These are phyloP conservation scores for Aspergillus caelatus DNA, from an alignment of 2,329 filamentous ascomycete species.

Conservation along the genomic window DNA sequence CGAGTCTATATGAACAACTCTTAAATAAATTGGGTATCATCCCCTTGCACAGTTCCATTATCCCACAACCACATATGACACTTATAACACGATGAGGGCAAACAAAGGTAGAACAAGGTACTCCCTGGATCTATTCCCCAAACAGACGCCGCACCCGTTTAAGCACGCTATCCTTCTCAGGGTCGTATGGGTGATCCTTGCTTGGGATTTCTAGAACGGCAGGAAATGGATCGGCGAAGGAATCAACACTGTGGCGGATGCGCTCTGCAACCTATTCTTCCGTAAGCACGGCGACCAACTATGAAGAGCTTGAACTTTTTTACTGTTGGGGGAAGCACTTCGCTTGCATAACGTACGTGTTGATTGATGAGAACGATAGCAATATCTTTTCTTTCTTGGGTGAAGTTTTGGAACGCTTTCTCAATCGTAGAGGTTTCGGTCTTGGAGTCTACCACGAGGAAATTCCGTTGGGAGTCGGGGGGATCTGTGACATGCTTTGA, in stretches of 20 bases:
- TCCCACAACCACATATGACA: not conserved
- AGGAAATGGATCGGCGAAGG: slow-evolving; percentile 94
- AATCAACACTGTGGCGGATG: slow-evolving; percentile 88
- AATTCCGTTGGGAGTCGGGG: slow-evolving; percentile 93
- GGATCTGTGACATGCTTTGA: slow-evolving; percentile 83
- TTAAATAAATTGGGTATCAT: slow-evolving; percentile 21
- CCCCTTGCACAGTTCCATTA: slow-evolving; percentile 12
- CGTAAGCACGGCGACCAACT: not conserved
- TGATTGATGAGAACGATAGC: slow-evolving; percentile 97
- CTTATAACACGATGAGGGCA: not conserved
- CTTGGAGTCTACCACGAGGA: slow-evolving; percentile 92
- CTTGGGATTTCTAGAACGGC: slow-evolving; percentile 94
- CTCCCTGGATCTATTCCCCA: slow-evolving; percentile 52
- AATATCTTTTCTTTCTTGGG: slow-evolving; percentile 89
- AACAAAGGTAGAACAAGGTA: not conserved
- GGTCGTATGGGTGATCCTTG: slow-evolving; percentile 98
- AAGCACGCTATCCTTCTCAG: slow-evolving; percentile 97
- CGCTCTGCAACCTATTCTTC: slow-evolving; percentile 77
- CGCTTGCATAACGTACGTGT: slow-evolving; percentile 64
- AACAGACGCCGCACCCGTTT: slow-evolving; percentile 78
- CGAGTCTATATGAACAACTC: slow-evolving; percentile 13
- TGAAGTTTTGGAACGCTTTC: slow-evolving; percentile 86
- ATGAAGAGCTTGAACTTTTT: too few species aligned
- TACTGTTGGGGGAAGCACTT: not conserved
- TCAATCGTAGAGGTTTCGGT: slow-evolving; percentile 89